A percentile compares a stretch with the other conserved stretches of the same genome.
These are phyloP conservation scores for Botrytis sinoallii DNA, from an alignment of 2,329 filamentous ascomycete species.

Conservation along the genomic window DNA sequence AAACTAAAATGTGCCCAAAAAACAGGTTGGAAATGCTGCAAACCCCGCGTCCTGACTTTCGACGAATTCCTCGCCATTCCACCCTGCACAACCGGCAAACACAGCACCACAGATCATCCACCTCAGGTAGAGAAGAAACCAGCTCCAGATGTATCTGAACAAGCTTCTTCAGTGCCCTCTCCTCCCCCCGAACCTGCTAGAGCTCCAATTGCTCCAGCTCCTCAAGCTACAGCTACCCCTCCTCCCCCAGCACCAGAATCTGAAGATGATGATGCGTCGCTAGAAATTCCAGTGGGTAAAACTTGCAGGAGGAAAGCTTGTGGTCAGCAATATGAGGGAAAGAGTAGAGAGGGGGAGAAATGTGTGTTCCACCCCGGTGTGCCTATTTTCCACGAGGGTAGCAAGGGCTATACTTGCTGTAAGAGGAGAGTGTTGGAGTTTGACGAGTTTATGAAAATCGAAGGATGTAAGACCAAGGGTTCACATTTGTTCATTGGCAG, in stretches of 20 bases:
- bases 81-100: slow-evolving; percentile 88
- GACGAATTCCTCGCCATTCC: slow-evolving; percentile 94
- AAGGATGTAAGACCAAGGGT: slow-evolving; percentile 79
- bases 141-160: slow-evolving; percentile 33
- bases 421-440: slow-evolving; percentile 94
- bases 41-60: slow-evolving; percentile 91
- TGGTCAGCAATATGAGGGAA: slow-evolving; percentile 59
- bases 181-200: slow-evolving; percentile 28
- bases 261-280: slow-evolving; percentile 78
- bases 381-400: slow-evolving; percentile 95
- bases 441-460: slow-evolving; percentile 95
- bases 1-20: background rate
- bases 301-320: slow-evolving; percentile 78
- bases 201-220: slow-evolving; percentile 42
- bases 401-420: slow-evolving; percentile 96
- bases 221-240: slow-evolving; percentile 43
- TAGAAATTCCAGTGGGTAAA: slow-evolving; percentile 70
- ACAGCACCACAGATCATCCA: slow-evolving; percentile 78
- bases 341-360: slow-evolving; percentile 64
- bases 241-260: slow-evolving; percentile 69
- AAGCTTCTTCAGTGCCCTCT: slow-evolving; percentile 40
- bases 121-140: slow-evolving; percentile 59
- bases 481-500: slow-evolving; percentile 82
- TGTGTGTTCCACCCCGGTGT: slow-evolving; percentile 87
- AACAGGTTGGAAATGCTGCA: slow-evolving; percentile 97